Evolutionary conservation across 352 stramenopile genomes (phyloP).

Genomic region (Phytophthora crassamura): DNA sequence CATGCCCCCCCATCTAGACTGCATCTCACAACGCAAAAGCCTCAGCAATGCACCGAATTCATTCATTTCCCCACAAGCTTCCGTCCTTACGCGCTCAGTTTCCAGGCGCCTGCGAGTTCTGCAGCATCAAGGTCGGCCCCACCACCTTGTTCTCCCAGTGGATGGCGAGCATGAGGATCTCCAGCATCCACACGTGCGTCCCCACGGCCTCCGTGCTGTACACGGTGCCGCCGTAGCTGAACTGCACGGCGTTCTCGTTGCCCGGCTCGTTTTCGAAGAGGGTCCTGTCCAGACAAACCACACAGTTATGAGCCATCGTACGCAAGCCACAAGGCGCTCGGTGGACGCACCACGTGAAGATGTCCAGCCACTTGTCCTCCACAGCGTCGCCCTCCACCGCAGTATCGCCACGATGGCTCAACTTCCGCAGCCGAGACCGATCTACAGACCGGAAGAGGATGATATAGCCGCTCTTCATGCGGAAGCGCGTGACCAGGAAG

Average conservation of each 20-base stretch:
- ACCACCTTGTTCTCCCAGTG: constrained; percentile 64
- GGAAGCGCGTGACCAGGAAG: constrained; percentile 53
- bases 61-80: neutral
- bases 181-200: constrained; percentile 67
- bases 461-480: constrained; percentile 41
- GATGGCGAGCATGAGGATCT: constrained; percentile 66
- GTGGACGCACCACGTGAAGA: constrained; percentile 59
- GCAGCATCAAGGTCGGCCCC: constrained; percentile 44
- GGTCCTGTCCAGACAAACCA: constrained; percentile 37
- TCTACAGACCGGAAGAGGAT: constrained; percentile 58
- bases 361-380: constrained; percentile 58
- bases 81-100: neutral
- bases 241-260: constrained; percentile 37
- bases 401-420: constrained; percentile 1
- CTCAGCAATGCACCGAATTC: neutral
- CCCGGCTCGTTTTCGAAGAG: constrained; percentile 47
- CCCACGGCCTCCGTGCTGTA: constrained; percentile 45
- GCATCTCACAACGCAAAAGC: neutral
- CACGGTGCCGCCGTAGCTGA: constrained; percentile 63
- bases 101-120: neutral
- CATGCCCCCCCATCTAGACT: constrained; percentile 13
- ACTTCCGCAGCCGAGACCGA: constrained; percentile 26
- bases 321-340: neutral
- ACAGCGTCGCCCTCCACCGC: constrained; percentile 7
- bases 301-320: neutral